Evolutionary conservation across 495 filamentous ascomycete species (phyloP).

Genomic region (Penicillium waksmanii): DNA sequence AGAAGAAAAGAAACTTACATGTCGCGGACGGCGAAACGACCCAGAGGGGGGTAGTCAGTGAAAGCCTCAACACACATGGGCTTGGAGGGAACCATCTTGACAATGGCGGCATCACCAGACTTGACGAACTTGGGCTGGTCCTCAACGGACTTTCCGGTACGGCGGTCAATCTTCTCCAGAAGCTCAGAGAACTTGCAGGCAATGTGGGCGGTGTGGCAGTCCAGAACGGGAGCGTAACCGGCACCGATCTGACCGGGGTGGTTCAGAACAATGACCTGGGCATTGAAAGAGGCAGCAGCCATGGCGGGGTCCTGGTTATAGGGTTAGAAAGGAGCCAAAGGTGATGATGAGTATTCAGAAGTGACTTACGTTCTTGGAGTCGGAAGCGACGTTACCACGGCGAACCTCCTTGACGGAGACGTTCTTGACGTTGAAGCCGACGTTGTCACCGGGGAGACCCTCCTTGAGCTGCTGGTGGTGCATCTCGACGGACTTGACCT

Average conservation of each 20-base stretch:
- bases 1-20: too few species aligned
- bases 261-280: conserved; percentile 99
- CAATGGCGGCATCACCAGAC: conserved; percentile 99
- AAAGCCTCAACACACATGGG: conserved; percentile 99
- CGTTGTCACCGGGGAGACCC: conserved; percentile 98
- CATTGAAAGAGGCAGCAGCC: conserved; percentile 91
- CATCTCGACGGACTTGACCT: conserved; percentile 99
- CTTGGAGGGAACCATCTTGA: conserved; percentile 99
- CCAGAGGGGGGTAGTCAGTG: conserved; percentile 98
- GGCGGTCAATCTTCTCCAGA: conserved; percentile 99
- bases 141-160: conserved; percentile 98
- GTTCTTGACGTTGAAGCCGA: conserved; percentile 99
- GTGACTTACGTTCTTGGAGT: conserved; percentile 81
- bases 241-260: conserved; percentile 99
- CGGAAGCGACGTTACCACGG: conserved; percentile 99
- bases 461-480: conserved; percentile 98
- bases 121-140: conserved; percentile 96
- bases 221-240: conserved; percentile 97
- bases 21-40: conserved; percentile 96
- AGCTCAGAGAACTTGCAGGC: conserved; percentile 99
- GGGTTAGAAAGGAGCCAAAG: too few species aligned
- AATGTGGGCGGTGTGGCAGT: conserved; percentile 99
- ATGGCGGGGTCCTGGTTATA: conserved; percentile 71
- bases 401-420: conserved; percentile 99
- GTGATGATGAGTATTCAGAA: too few species aligned